phyloP scores from a whole-genome alignment of 768 basidiomycete genomes.

The Imleria badia region DNA sequence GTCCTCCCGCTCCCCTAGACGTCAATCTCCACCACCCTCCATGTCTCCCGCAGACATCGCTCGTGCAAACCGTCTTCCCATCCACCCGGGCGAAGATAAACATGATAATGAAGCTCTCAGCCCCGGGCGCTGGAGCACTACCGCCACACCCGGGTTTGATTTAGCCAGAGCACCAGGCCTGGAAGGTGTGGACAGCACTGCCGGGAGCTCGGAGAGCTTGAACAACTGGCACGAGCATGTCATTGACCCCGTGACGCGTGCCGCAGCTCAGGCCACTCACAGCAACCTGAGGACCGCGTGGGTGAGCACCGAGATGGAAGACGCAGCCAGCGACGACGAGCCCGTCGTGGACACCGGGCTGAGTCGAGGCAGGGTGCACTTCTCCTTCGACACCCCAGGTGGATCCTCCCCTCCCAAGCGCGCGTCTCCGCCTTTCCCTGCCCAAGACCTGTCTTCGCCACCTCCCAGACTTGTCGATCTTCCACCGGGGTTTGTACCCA shows the following conservation, averaged over 20 bases:
- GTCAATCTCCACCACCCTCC: slow-evolving; percentile 33
- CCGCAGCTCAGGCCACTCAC: slow-evolving; percentile 17
- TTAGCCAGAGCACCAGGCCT: slow-evolving; percentile 16
- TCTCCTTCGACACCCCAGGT: slow-evolving; percentile 17
- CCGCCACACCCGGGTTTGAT: slow-evolving; percentile 68
- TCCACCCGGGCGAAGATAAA: slow-evolving; percentile 21
- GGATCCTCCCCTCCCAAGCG: slow-evolving; percentile 12
- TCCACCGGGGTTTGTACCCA: slow-evolving; percentile 31
- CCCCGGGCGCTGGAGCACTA: slow-evolving; percentile 71
- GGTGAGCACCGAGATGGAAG: slow-evolving; percentile 48
- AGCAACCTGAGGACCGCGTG: slow-evolving; percentile 30
- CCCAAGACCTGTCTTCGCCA: slow-evolving; percentile 14
- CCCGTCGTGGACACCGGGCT: slow-evolving; percentile 19
- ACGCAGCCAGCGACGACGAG: slow-evolving; percentile 28
- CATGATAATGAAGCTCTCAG: slow-evolving; percentile 38
- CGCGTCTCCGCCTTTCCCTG: slow-evolving; percentile 8
- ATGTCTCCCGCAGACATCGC: slow-evolving; percentile 30
- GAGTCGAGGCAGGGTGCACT: slow-evolving; percentile 14
- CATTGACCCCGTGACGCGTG: slow-evolving; percentile 31
- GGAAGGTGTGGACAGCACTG: slow-evolving; percentile 15
- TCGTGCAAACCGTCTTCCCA: slow-evolving; percentile 29
- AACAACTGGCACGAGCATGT: slow-evolving; percentile 30
- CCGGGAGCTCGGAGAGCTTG: slow-evolving; percentile 19
- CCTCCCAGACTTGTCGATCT: slow-evolving; percentile 19
- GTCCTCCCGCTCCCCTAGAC: slow-evolving; percentile 30